Evolutionary conservation across 2,329 filamentous ascomycete genomes (phyloP), one percentile per base, ranked within the genome.

Genomic region (Penicillium rolfsii): DNA sequence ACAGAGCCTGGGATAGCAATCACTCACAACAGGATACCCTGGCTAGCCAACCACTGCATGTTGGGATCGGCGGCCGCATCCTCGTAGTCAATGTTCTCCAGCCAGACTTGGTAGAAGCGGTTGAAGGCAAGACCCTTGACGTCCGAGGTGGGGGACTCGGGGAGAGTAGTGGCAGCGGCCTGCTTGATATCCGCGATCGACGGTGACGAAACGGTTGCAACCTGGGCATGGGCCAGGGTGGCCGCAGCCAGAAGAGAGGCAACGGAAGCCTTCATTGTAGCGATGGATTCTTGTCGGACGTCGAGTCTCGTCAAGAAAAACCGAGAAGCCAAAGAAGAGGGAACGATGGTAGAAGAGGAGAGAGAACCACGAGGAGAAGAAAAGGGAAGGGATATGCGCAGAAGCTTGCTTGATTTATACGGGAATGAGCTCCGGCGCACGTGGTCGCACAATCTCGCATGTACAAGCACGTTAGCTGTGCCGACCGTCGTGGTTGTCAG

Each of bases 41-140:
- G 70, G 52, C 69, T 64, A 40, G 68, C 71, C 49, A 74, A 62
- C 70, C 63, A 74, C 50, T 68, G 62, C 53, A 73, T 57, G 49
- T 75, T 72, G 9, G 59, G 82, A 73, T 93, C 89, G 16, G 82
- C 84, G 40, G 80, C 79, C 1, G 89, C 86, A 70, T 87, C 84
- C 55, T 85, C 82, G 66, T 85, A 93, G 75, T 85, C 82, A 52
- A 87, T 90, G 73, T 93, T 93, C 79, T 93, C 91, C 52, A 92
- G 82, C 87, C 89, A 93, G 74, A 93, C 87, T 59, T 87, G 84
- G 58, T 87, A 86, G 63, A 91, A 85, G 16, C 90, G 86, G 72
- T 92, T 84, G 72, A 93, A 93, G 0, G 83, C 86, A 71, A 88
- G 86, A 63, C 91, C 91, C 71, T 86, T 83, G 55, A 93, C 86